Evolutionary conservation across 2,329 filamentous ascomycete genomes (phyloP), one percentile per base, ranked within the genome.

Genomic region (Ophiostoma piceae): DNA sequence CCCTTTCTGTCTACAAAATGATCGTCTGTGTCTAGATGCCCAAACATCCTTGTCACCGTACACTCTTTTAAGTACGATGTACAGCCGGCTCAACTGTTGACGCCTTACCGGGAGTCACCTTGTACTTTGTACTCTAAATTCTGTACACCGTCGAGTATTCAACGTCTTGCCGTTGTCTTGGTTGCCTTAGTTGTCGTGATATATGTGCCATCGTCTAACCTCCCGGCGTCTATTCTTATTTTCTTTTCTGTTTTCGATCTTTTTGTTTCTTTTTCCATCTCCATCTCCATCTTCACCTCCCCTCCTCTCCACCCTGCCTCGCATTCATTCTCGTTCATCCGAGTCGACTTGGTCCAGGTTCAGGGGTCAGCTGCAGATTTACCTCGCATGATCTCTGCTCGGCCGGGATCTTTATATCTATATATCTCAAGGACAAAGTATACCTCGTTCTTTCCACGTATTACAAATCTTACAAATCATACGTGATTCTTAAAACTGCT

Each of bases 221-320:
- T 57, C n/a, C 7, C 51, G 51, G 51, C 51, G 51, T 57, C 51
- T 57, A 57, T 57, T 57, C 22, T 57, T 57, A 26, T 12, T 57
- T 26, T 57, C 7, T 26, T n/a, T n/a, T 37, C 3, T 64, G 32
- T 64, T 64, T 6, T 62, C 26, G 16, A 16, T 19, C 12, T 64
- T 64, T 64, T 19, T 64, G 5, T n/a, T 37, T 64, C 11, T 64
- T 19, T 32, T 26, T 57, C 16, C 12, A 26, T 4, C 26, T 26
- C 2, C 6, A n/a, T 19, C 16, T 14, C 16, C 16, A 19, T 19
- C 43, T 47, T 47, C 16, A 19, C 14, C 19, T 47, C 16, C 19
- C 43, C 16, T 47, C 39, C 39, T n/a, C 11, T 9, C 39, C 35
- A 12, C 16, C 19, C 19, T n/a, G 43, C 43, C 16, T 47, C 16